Percentiles rank a stretch among this genome's conserved stretches.
These are phyloP conservation scores for Cocos nucifera DNA, from an alignment of 176 grass and related monocot species.

Conservation along the genomic window DNA sequence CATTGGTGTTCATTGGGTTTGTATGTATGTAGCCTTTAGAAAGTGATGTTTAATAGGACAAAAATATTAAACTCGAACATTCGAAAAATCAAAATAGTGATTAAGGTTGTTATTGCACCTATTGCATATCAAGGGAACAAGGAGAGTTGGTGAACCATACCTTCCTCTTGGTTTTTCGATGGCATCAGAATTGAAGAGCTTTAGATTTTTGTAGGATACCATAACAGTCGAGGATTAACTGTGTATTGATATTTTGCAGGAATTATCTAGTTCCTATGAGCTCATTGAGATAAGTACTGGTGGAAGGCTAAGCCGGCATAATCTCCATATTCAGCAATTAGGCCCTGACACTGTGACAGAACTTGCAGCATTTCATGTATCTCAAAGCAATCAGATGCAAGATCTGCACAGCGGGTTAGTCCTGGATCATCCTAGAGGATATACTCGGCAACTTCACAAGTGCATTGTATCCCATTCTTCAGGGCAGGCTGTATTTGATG, in stretches of 20 bases:
- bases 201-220: too few relatives aligned
- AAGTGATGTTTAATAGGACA: too few relatives aligned
- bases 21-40: too few relatives aligned
- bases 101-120: too few relatives aligned
- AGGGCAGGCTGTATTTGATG: slow-evolving; percentile 83
- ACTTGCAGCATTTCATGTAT: slow-evolving; percentile 64
- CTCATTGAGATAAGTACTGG: slow-evolving; percentile 77
- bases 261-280: slow-evolving; percentile 66
- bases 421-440: slow-evolving; percentile 69
- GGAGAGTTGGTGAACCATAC: too few relatives aligned
- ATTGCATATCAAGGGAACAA: too few relatives aligned
- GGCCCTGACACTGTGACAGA: slow-evolving; percentile 71
- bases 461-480: slow-evolving; percentile 60
- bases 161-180: too few relatives aligned
- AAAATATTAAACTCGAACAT: too few relatives aligned
- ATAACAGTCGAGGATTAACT: not conserved
- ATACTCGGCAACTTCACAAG: slow-evolving; percentile 79
- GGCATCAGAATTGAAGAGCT: too few relatives aligned
- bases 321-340: slow-evolving; percentile 77
- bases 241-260: slow-evolving; percentile 32
- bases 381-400: slow-evolving; percentile 77
- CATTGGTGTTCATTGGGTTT: too few relatives aligned
- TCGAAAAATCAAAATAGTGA: too few relatives aligned
- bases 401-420: slow-evolving; percentile 92
- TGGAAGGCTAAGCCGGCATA: slow-evolving; percentile 81